Base-by-base conservation (phyloP, 2,329 filamentous ascomycete genomes). In the Penicillium sp. region DNA sequence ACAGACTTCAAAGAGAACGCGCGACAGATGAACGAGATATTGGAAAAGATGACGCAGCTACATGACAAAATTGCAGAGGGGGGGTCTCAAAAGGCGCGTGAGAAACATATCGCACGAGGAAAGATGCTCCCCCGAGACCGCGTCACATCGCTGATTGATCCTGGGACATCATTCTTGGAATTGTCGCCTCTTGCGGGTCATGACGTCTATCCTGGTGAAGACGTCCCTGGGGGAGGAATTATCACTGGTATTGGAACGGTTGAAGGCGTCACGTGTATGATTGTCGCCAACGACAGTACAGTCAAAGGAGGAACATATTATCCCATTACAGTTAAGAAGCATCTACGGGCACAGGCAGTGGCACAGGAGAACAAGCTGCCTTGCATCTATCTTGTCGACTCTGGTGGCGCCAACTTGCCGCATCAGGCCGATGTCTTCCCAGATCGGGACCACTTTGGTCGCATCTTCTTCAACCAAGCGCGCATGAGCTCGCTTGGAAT, bases 281-380 rank as follows among this genome's bases (percentile, higher is more conserved):
- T 97, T 65, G 89, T 97, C 50, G 92, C 91, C 57, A 97, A 97
- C 71, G 93, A 97, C 71, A 95, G 90, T 77, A 97, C 93, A 18
- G 93, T 97, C 68, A 99, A 97, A 77, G 93, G 93, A 52, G 93
- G 93, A 23, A 96, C 93, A 1, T 99, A 99, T 76, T 97, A 93
- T 69, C 93, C 93, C 1, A 91, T 97, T 65, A 99, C 93, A 0
- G 90, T 97, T 58, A 97, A 97, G 79, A 99, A 99, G 80, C 94
- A 97, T 73, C 79, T 97, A 16, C 85, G 93, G 60, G 93, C 93
- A 4, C 94, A 99, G 73, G 86, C 89, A 26, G 89, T 97, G 61
- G 93, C 93, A 0, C 84, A 90, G 62, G 90, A 97, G 71, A 97
- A 97, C 73, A 87, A 74, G 58, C 72, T 88, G 9, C 85, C 85